Percentiles rank a stretch among this genome's conserved stretches.
These are phyloP conservation scores for Phytophthora crassamura DNA, from an alignment of 352 stramenopile genomes.

Conservation along the genomic window DNA sequence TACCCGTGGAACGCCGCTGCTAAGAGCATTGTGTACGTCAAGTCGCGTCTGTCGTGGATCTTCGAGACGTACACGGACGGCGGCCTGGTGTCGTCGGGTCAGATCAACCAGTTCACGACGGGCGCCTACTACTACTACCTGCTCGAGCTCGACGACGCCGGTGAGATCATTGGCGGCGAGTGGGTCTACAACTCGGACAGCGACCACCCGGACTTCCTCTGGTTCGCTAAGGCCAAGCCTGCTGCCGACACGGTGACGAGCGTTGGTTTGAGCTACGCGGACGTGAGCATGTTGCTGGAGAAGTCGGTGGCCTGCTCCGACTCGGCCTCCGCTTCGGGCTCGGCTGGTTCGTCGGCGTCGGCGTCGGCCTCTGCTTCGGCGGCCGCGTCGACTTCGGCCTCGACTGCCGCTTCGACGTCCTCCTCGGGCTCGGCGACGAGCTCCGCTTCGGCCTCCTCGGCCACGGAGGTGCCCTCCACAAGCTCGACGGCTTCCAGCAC, in stretches of 20 bases:
- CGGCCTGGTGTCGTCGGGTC: constrained; percentile 30
- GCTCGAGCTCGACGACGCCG: constrained; percentile 40
- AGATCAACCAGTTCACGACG: constrained; percentile 36
- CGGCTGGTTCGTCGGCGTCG: constrained; percentile 12
- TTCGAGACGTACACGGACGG: constrained; percentile 45
- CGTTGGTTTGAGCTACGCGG: constrained; percentile 41
- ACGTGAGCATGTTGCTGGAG: constrained; percentile 38
- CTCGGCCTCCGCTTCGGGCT: constrained; percentile 21
- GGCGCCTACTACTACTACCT: constrained; percentile 41
- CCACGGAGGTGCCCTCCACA: constrained; percentile 7
- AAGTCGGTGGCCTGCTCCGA: constrained; percentile 31
- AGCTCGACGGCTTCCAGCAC: constrained; percentile 16
- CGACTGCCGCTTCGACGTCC: background rate
- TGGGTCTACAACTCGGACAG: constrained; percentile 43
- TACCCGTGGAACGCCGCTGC: constrained; percentile 58
- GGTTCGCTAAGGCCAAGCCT: constrained; percentile 38
- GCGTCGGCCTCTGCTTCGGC: constrained; percentile 10
- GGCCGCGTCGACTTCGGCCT: background rate
- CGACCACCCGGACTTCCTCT: constrained; percentile 52
- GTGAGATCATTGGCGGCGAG: constrained; percentile 47
- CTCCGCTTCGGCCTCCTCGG: constrained; percentile 5
- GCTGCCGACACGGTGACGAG: constrained; percentile 25
- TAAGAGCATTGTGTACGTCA: constrained; percentile 51
- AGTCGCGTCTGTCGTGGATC: constrained; percentile 54
- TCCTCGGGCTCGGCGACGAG: background rate